Percentiles rank a stretch among this genome's conserved stretches.
These are phyloP conservation scores for Ogataea ganodermae DNA, from an alignment of 805 yeast species.

Conservation along the genomic window DNA sequence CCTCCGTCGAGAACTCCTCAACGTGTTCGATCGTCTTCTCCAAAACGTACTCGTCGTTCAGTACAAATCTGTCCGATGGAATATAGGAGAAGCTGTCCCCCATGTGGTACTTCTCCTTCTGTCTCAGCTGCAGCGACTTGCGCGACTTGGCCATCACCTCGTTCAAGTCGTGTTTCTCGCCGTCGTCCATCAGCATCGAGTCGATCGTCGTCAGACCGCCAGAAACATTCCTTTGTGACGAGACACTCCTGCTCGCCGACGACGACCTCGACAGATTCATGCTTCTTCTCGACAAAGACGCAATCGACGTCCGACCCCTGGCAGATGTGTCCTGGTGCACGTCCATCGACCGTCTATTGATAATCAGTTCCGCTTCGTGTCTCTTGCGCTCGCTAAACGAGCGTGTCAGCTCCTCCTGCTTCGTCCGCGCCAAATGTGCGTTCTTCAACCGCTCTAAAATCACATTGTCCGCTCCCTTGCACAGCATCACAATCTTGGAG, in stretches of 20 bases:
- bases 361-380: constrained; percentile 73
- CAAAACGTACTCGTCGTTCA: constrained; percentile 73
- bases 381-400: constrained; percentile 64
- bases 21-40: constrained; percentile 87
- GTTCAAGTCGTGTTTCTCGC: constrained; percentile 53
- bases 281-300: constrained; percentile 28
- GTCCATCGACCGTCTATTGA: constrained; percentile 54
- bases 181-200: constrained; percentile 35
- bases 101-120: constrained; percentile 50
- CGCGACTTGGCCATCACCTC: constrained; percentile 55
- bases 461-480: constrained; percentile 96
- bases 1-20: constrained; percentile 94
- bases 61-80: constrained; percentile 55
- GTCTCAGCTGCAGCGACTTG: constrained; percentile 60
- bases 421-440: constrained; percentile 58
- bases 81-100: constrained; percentile 41
- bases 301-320: constrained; percentile 31
- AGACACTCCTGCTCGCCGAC: constrained; percentile 14
- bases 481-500: constrained; percentile 69
- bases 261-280: constrained; percentile 35
- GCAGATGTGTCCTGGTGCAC: constrained; percentile 22
- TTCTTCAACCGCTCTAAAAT: constrained; percentile 73
- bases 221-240: background rate
- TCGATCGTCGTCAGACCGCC: constrained; percentile 21
- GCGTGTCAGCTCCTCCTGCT: constrained; percentile 61